Base-by-base conservation (phyloP, 352 stramenopile genomes). In the Globisporangium abappressorium region DNA sequence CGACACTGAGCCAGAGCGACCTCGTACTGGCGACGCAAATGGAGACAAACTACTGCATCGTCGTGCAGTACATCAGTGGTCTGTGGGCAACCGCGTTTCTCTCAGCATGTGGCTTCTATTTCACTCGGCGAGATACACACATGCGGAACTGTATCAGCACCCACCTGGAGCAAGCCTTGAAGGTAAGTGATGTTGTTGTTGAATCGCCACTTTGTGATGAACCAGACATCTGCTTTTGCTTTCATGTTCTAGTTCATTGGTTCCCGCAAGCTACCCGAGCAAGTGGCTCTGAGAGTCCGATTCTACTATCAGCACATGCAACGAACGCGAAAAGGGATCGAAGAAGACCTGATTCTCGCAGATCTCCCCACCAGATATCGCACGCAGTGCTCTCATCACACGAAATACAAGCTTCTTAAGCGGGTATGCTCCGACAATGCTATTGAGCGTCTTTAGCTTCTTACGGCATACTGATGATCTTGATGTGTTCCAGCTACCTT, bases 21-120 rank as follows among this genome's bases (percentile, higher is more conserved):
- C 28, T 76, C 22, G 59, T 73, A 3, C 70, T 66, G 18, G 41
- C 66, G 4, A 76, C 59, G n/a, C 51, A 65, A 53, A 5, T 66
- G 5, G 70, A 76, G 49, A 73, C 70, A 5, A 53, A 73, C 33
- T 73, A 73, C 46, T 73, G 70, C 43, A 65, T 66, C 15, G n/a
- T 68, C 18, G 59, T 76, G 15, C 70, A 76, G 46, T 73, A 59
- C 22, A 36, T 76, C 20, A 73, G 66, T 38, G 70, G 70, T 15
- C 55, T 76, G 28, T 76, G 70, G 70, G 70, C 66, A 5, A 76
- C 61, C 5, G 46, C 61, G 0, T 71, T 76, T 47, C 62, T 72
- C 18, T 66, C 61, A 14, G 67, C 70, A 14, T 76, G 70, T 34
- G 70, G 61, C 41, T 76, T 76, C 56, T 73, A 76, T 55, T 76